Conservation (phyloP, 495 filamentous ascomycete species). For the Neurospora sp. region DNA sequence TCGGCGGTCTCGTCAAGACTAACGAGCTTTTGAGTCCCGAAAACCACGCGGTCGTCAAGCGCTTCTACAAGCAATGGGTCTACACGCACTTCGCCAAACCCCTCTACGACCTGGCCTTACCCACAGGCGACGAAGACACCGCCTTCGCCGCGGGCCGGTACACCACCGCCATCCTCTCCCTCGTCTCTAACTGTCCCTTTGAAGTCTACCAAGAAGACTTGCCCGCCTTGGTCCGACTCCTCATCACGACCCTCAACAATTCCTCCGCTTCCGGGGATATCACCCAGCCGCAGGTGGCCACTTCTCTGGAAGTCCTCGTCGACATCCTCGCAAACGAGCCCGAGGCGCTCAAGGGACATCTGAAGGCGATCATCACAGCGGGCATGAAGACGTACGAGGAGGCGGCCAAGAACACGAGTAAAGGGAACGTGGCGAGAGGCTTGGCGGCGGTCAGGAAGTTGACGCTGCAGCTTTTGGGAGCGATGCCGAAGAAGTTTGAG, state of each 20-base stretch:
- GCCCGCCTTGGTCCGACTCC: constrained; percentile 22
- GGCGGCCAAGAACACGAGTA: constrained; percentile 5
- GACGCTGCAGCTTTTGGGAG: constrained; percentile 28
- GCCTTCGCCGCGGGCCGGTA: constrained; percentile 12
- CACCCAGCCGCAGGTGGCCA: constrained; percentile 11
- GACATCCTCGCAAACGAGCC: constrained; percentile 29
- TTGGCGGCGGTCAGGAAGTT: constrained; percentile 20
- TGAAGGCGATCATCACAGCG: constrained; percentile 26
- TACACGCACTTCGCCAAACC: constrained; percentile 21
- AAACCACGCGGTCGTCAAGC: constrained; percentile 22
- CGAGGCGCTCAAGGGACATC: constrained; percentile 22
- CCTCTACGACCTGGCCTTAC: constrained; percentile 16
- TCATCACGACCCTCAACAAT: constrained; percentile 24
- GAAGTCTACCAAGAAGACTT: constrained; percentile 32
- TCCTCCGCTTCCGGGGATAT: constrained; percentile 5
- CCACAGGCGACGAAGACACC: constrained; percentile 3
- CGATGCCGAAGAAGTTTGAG: constrained; percentile 31
- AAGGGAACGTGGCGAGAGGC: constrained; percentile 1
- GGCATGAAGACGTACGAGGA: constrained; percentile 19
- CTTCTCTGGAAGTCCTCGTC: constrained; percentile 29
- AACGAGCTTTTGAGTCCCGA: constrained; percentile 15
- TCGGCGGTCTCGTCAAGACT: constrained; percentile 16
- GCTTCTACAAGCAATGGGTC: constrained; percentile 25
- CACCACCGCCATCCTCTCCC: constrained; percentile 22
- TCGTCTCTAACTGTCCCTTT: constrained; percentile 31